Evolutionary conservation across 495 filamentous ascomycete species (phyloP), one percentile per base, ranked within the genome.

Genomic region (Penicillium desertorum): DNA sequence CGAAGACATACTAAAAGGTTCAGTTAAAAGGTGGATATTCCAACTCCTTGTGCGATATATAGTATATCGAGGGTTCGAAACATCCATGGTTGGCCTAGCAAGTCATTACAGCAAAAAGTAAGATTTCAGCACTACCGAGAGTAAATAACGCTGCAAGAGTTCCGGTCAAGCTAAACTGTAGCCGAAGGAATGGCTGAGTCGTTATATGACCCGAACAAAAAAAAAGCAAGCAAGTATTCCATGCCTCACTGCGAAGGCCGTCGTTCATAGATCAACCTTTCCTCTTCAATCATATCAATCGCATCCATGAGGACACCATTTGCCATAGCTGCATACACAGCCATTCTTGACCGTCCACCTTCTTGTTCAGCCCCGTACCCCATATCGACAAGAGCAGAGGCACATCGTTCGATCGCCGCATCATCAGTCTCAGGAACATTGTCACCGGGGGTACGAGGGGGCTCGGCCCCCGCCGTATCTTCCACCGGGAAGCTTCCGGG

Each of bases 251-350:
- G 22, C 9, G 51, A 56, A 47, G 55, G 44, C 17, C 64, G 66
- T 29, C 75, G 61, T 29, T 70, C 71, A 67, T 81, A 84, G 2
- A 69, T 77, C 60, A 72, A 72, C 37, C 75, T 73, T 59, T 84
- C 81, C 39, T 83, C 81, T 48, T 83, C 79, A 64, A 84, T 80
- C 72, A 83, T 79, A 34, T 82, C 81, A 62, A 84, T 77, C 16
- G 81, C 81, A 59, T 79, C 75, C 11, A 57, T 49, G 22, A 84
- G 60, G 22, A 65, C 73, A 19, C 79, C 78, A 17, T 77, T 72
- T 10, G 74, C 72, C 43, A 80, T 79, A 29, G 78, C 76, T 1
- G 81, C 80, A 69, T 81, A 83, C 8, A 83, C 69, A 22, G 67
- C 70, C 61, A 84, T 66, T 41, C 81, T 72, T 45, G 76, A 64